phyloP scores from a whole-genome alignment of 352 stramenopile genomes.

The Phytopythium oedochilum region DNA sequence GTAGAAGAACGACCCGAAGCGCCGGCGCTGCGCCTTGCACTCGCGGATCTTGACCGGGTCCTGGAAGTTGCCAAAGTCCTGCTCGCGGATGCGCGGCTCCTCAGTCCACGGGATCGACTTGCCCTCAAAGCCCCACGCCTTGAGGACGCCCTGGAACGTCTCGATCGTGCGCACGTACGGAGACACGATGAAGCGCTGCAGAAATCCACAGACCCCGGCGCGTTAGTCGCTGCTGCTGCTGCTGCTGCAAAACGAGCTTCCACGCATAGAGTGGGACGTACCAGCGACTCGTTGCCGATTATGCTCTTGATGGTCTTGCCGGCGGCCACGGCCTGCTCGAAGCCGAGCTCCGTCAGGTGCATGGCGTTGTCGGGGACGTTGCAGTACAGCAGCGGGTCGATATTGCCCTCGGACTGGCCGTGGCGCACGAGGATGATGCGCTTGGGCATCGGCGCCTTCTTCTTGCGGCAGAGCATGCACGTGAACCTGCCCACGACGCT shows the following conservation, averaged over 20 bases:
- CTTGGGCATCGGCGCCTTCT: slow-evolving; percentile 51
- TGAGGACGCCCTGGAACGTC: slow-evolving; percentile 81
- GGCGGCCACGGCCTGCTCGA: slow-evolving; percentile 64
- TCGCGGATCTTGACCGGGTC: slow-evolving; percentile 77
- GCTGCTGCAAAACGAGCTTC: too few relatives aligned
- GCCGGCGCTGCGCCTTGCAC: slow-evolving; percentile 67
- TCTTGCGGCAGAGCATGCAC: slow-evolving; percentile 33
- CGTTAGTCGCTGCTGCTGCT: too few relatives aligned
- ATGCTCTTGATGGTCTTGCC: slow-evolving; percentile 73
- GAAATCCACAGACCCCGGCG: too few relatives aligned
- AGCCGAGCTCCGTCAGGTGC: slow-evolving; percentile 76
- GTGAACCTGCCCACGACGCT: slow-evolving; percentile 25
- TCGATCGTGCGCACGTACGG: slow-evolving; percentile 85
- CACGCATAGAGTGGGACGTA: slow-evolving; percentile 14
- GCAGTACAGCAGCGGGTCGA: slow-evolving; percentile 73
- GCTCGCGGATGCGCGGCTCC: slow-evolving; percentile 84
- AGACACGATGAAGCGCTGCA: slow-evolving; percentile 79
- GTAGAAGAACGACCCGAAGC: slow-evolving; percentile 88
- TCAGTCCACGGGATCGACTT: slow-evolving; percentile 68
- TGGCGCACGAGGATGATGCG: slow-evolving; percentile 83
- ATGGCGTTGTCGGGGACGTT: slow-evolving; percentile 80
- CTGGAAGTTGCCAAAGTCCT: slow-evolving; percentile 91
- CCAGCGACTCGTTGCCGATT: slow-evolving; percentile 69
- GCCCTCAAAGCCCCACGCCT: slow-evolving; percentile 52
- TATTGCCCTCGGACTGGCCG: slow-evolving; percentile 83